Percentiles rank a stretch among this genome's conserved stretches.
Evolutionary conservation across 1,139 yeast species (phyloP).

Genomic region (Suhomyces bribrorum): DNA sequence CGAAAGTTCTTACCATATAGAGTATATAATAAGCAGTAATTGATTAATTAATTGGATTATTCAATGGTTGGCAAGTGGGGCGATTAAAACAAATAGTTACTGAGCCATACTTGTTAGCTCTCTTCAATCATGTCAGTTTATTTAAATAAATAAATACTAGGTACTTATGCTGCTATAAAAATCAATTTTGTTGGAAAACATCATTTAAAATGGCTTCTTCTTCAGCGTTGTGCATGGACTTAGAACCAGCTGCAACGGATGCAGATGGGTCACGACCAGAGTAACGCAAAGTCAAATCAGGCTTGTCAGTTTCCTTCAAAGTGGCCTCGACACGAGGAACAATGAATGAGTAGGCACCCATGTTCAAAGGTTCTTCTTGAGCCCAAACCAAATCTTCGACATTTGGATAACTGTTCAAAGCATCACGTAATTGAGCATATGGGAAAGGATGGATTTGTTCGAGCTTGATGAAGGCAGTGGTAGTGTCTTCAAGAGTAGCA

Average conservation of each 20-base stretch:
- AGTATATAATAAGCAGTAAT: too few relatives aligned
- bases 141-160: slow-evolving; percentile 10
- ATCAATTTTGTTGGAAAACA: slow-evolving; percentile 50
- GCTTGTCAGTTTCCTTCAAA: slow-evolving; percentile 68
- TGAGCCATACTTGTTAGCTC: neutral
- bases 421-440: slow-evolving; percentile 86
- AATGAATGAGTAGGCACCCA: slow-evolving; percentile 84
- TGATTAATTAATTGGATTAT: too few relatives aligned
- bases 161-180: slow-evolving; percentile 4
- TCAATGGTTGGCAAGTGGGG: too few relatives aligned
- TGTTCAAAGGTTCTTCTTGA: slow-evolving; percentile 98
- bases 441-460: slow-evolving; percentile 99
- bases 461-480: slow-evolving; percentile 83
- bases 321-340: slow-evolving; percentile 81
- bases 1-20: too few relatives aligned
- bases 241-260: slow-evolving; percentile 96
- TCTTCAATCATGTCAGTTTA: too few relatives aligned
- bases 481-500: slow-evolving; percentile 68
- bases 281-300: slow-evolving; percentile 65
- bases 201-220: slow-evolving; percentile 84
- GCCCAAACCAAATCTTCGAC: slow-evolving; percentile 91
- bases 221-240: slow-evolving; percentile 83
- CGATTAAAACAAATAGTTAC: too few relatives aligned
- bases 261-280: slow-evolving; percentile 99
- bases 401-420: slow-evolving; percentile 77